Conservation (phyloP, 352 stramenopile genomes). For the Globisporangium takayamanum region DNA sequence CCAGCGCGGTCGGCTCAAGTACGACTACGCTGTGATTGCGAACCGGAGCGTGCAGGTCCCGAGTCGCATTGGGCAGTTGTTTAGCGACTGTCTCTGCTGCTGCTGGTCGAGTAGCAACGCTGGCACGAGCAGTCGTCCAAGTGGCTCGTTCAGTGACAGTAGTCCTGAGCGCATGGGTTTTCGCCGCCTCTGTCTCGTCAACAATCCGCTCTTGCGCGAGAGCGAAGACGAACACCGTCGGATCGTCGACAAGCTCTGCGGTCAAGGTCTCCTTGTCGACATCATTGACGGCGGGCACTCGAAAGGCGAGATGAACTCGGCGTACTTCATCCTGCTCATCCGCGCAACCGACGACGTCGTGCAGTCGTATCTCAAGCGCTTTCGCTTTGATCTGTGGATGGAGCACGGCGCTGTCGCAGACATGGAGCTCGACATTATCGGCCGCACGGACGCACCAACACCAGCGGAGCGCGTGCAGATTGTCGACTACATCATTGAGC, state of each 20-base stretch:
- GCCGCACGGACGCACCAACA: slow-evolving; percentile 47
- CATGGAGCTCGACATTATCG: slow-evolving; percentile 66
- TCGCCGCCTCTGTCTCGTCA: slow-evolving; percentile 53
- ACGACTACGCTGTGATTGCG: slow-evolving; percentile 79
- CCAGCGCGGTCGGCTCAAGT: slow-evolving; percentile 40
- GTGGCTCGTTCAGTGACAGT: slow-evolving; percentile 23
- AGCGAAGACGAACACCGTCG: slow-evolving; percentile 78
- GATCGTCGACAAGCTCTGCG: slow-evolving; percentile 72
- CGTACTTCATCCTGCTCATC: slow-evolving; percentile 73
- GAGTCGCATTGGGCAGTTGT: slow-evolving; percentile 20
- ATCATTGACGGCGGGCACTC: slow-evolving; percentile 82
- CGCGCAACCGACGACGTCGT: slow-evolving; percentile 55
- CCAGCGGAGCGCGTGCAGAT: slow-evolving; percentile 82
- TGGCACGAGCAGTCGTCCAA: neutral
- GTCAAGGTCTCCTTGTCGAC: slow-evolving; percentile 65
- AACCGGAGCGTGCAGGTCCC: slow-evolving; percentile 57
- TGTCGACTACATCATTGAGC: slow-evolving; percentile 80
- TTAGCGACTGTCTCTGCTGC: slow-evolving; percentile 31
- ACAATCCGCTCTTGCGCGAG: slow-evolving; percentile 36
- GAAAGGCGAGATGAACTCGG: slow-evolving; percentile 75
- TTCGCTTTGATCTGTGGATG: slow-evolving; percentile 70
- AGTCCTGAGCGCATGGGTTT: slow-evolving; percentile 51
- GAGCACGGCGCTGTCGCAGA: slow-evolving; percentile 75
- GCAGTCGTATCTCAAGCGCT: slow-evolving; percentile 51
- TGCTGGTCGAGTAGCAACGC: slow-evolving; percentile 19